A percentile compares a stretch with the other conserved stretches of the same genome.
Conservation (phyloP, 495 filamentous ascomycete genomes). For the Trichodelitschia bisporula region DNA sequence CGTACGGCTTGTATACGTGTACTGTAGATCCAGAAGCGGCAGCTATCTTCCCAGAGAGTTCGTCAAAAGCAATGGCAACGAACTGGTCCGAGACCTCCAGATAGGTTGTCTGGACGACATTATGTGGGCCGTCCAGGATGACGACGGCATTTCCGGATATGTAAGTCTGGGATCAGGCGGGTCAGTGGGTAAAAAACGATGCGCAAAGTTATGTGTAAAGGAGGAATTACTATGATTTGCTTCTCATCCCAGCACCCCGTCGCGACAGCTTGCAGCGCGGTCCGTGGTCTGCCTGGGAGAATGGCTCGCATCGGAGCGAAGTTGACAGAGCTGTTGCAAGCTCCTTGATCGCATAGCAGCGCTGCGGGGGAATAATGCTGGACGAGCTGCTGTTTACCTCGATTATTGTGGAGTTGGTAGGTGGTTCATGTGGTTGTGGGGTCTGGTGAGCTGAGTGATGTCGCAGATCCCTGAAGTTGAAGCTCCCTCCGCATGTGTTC, state of each 20-base stretch:
- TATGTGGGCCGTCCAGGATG: conserved; percentile 49
- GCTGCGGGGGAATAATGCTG: no score
- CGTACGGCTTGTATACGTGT: conserved; percentile 59
- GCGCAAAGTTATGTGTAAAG: neutral
- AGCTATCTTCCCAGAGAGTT: conserved; percentile 67
- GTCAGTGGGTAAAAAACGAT: conserved; percentile 5
- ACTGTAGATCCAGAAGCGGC: conserved; percentile 36
- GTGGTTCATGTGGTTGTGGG: no score
- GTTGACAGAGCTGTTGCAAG: no score
- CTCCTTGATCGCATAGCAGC: no score
- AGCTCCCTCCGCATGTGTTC: no score
- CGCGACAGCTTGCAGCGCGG: conserved; percentile 71
- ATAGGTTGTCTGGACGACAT: conserved; percentile 76
- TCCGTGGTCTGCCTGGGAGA: conserved; percentile 74
- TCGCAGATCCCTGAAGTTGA: no score
- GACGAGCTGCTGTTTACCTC: no score
- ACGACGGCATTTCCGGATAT: conserved; percentile 72
- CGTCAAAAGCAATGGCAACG: conserved; percentile 52
- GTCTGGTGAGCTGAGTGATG: no score
- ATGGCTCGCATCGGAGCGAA: conserved; percentile 54
- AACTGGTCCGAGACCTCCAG: conserved; percentile 48
- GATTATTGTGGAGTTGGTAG: no score
- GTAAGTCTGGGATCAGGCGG: conserved; percentile 39
- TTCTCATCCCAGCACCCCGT: conserved; percentile 61
- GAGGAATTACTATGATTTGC: conserved; percentile 45